These are phyloP conservation scores for Arthrobotrys entomopaga DNA, from an alignment of 2,329 filamentous ascomycete genomes.

Conservation along the genomic window DNA sequence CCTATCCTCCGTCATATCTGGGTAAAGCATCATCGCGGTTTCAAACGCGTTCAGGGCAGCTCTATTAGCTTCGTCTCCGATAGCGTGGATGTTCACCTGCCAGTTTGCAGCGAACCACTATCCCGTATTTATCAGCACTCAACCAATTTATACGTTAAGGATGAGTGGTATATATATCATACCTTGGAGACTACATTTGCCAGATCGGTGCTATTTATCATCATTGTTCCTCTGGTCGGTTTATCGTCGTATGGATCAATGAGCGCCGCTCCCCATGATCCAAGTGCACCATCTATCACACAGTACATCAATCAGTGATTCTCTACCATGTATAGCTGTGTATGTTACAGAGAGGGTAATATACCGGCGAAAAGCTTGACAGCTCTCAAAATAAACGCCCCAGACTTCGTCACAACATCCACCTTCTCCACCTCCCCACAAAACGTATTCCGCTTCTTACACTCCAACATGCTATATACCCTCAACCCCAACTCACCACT, in stretches of 20 bases:
- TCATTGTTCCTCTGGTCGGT: conserved; percentile 71
- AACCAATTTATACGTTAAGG: neutral
- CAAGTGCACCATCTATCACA: conserved; percentile 74
- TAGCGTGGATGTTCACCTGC: conserved; percentile 78
- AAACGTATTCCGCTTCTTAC: conserved; percentile 71
- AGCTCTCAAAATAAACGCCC: conserved; percentile 69
- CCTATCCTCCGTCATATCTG: conserved; percentile 64
- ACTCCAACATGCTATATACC: conserved; percentile 76
- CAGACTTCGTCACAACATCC: conserved; percentile 63
- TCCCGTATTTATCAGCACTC: neutral
- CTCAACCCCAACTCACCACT: conserved; percentile 70
- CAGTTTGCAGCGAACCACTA: conserved; percentile 71
- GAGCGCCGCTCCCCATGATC: conserved; percentile 77
- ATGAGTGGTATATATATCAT: neutral
- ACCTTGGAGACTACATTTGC: conserved; percentile 20
- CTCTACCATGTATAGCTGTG: neutral
- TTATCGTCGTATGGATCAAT: conserved; percentile 76
- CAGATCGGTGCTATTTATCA: conserved; percentile 73
- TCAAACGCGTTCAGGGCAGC: conserved; percentile 73
- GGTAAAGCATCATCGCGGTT: conserved; percentile 64
- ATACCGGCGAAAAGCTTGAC: conserved; percentile 76
- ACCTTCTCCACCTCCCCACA: conserved; percentile 65
- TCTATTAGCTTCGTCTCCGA: conserved; percentile 75
- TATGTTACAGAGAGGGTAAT: conserved; percentile 49
- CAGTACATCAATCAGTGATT: neutral